Conservation (phyloP, 768 basidiomycete genomes). For the button mushroom (Agaricus bisporus) region DNA sequence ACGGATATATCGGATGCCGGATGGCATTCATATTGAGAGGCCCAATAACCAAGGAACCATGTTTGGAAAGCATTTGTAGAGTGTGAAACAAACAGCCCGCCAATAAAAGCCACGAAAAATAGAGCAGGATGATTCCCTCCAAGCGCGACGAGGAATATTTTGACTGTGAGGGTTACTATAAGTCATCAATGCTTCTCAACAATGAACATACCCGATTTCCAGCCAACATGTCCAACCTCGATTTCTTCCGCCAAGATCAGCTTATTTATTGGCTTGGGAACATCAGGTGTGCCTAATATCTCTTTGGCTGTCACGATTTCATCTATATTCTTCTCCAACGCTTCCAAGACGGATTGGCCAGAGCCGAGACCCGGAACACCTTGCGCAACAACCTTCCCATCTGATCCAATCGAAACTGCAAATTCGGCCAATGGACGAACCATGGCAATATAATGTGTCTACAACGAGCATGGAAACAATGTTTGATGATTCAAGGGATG, state of each 20-base stretch:
- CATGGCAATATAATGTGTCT: conserved; percentile 51
- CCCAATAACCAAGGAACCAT: conserved; percentile 39
- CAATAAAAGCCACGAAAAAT: conserved; percentile 23
- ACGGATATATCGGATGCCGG: conserved; percentile 14
- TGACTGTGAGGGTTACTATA: conserved; percentile 22
- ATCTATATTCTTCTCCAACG: conserved; percentile 1
- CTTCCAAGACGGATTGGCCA: conserved; percentile 27
- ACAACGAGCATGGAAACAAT: not conserved
- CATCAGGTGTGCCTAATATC: conserved; percentile 20
- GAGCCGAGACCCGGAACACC: conserved; percentile 42
- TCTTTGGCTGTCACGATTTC: not conserved
- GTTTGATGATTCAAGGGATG: not conserved
- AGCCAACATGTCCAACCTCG: too few relatives aligned
- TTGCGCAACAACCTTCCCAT: conserved; percentile 43
- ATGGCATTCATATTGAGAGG: conserved; percentile 29
- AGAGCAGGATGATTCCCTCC: conserved; percentile 24
- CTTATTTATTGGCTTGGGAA: conserved; percentile 29
- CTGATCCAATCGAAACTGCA: conserved; percentile 46
- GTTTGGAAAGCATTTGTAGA: conserved; percentile 22
- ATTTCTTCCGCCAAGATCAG: conserved; percentile 59
- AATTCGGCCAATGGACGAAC: conserved; percentile 46
- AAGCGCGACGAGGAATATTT: conserved; percentile 27
- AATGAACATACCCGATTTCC: conserved; percentile 53
- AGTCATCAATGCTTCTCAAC: conserved; percentile 9
- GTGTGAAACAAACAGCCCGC: conserved; percentile 19